Evolutionary conservation across 2,329 filamentous ascomycete genomes (phyloP), one percentile per base, ranked within the genome.

Genomic region (Verticillium nonalfalfae): DNA sequence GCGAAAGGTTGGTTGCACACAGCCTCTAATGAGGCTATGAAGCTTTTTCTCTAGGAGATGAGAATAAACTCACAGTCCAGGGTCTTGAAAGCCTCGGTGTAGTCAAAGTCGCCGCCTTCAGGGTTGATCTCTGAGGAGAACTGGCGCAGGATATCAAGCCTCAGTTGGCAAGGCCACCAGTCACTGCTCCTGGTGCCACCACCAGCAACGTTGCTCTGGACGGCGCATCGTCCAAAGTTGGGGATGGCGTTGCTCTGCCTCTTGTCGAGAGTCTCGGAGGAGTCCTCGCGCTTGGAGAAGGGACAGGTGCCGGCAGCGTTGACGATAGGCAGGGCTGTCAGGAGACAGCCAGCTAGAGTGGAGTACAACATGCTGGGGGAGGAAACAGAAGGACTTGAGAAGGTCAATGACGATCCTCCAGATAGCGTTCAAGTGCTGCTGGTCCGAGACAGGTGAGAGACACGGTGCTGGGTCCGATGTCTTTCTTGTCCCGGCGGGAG

Each of bases 101-200:
- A 93, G 78, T 92, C 84, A 70, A 91, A 91, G 67, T 88, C 84
- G 63, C 81, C 78, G 69, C 76, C 81, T 65, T 86, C 72, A 0
- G 90, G 90, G 73, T 90, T 89, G 66, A 84, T 84, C 62, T 80
- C 77, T 26, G 79, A 70, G 35, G 81, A 85, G 72, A 91, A 83
- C 76, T 92, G 89, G 71, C 90, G 89, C 59, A 93, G 83, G 70
- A 92, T 87, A 78, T 88, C 86, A 66, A 91, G 79, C 71, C 79
- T 84, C 66, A 93, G 75, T 67, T 82, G 77, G 61, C 86, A 81
- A 61, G 90, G 90, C 90, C 90, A 93, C 86, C 89, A 91, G 79
- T 92, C 88, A 60, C 68, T 70, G 78, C 87, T 91, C 65, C 79
- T 78, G 67, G 87, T 90, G 69, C 90, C 90, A 68, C 84, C 84